A percentile compares a stretch with the other conserved stretches of the same genome.
phyloP scores from a whole-genome alignment of 2,329 filamentous ascomycete species.

The Diaporthe australafricana region DNA sequence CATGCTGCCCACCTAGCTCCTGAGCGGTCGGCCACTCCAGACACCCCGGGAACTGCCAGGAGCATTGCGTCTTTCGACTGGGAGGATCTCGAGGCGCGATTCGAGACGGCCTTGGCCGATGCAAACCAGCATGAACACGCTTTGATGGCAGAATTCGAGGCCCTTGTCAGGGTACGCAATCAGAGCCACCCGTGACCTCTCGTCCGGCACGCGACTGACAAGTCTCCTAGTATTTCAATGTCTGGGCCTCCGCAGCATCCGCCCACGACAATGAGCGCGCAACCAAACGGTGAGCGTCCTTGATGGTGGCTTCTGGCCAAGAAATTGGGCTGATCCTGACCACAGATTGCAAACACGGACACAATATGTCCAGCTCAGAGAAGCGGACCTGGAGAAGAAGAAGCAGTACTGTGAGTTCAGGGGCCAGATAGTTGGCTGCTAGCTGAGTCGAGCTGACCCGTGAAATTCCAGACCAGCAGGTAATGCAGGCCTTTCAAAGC shows the following conservation, averaged over 20 bases:
- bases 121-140: conserved; percentile 73
- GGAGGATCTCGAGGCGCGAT: conserved; percentile 79
- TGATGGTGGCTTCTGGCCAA: neutral
- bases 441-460: neutral
- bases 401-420: conserved; percentile 80
- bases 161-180: conserved; percentile 69
- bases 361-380: conserved; percentile 79
- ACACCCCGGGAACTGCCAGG: conserved; percentile 56
- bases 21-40: conserved; percentile 51
- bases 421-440: neutral
- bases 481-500: conserved; percentile 72
- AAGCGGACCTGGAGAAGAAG: conserved; percentile 77
- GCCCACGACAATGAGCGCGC: conserved; percentile 81
- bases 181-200: neutral
- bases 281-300: conserved; percentile 72
- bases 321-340: conserved; percentile 34
- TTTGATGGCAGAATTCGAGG: conserved; percentile 74
- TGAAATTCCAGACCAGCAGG: conserved; percentile 60
- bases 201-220: neutral
- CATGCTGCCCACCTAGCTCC: conserved; percentile 69
- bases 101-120: conserved; percentile 72
- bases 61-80: conserved; percentile 75
- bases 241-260: conserved; percentile 81
- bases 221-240: conserved; percentile 76
- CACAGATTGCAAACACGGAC: conserved; percentile 81